Percentiles rank a stretch among this genome's conserved stretches.
phyloP scores from a whole-genome alignment of 2,329 filamentous ascomycete genomes.

The Ascochyta fabae region DNA sequence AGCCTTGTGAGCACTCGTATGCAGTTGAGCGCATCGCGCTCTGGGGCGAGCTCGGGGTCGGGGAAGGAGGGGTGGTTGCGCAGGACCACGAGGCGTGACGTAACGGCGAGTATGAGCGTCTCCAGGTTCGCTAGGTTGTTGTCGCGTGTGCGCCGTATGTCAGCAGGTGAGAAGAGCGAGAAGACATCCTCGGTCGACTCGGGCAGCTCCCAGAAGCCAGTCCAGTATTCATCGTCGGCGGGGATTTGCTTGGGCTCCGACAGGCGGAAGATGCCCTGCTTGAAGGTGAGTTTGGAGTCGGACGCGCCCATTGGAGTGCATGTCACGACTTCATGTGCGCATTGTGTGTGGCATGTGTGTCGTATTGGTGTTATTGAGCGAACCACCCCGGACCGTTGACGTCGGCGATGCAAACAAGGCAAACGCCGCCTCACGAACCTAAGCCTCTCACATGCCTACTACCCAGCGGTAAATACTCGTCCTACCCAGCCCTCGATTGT shows the following conservation, averaged over 20 bases:
- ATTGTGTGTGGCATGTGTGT: constrained; percentile 8
- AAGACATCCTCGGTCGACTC: constrained; percentile 97
- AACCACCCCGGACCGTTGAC: constrained; percentile 18
- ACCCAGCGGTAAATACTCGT: not conserved
- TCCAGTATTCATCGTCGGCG: constrained; percentile 90
- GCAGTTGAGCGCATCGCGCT: constrained; percentile 92
- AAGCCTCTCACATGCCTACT: not conserved
- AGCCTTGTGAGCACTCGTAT: constrained; percentile 88
- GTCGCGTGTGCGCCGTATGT: constrained; percentile 85
- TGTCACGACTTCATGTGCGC: constrained; percentile 38
- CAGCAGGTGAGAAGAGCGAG: constrained; percentile 83
- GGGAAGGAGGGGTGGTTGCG: constrained; percentile 92
- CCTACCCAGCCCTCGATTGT: not conserved
- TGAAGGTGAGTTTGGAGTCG: constrained; percentile 98
- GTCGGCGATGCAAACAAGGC: constrained; percentile 33
- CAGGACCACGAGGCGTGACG: constrained; percentile 80
- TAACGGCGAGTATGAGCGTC: constrained; percentile 82
- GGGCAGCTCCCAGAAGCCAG: constrained; percentile 95
- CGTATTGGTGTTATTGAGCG: constrained; percentile 9
- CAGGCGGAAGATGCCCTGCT: constrained; percentile 95
- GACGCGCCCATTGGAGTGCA: constrained; percentile 83
- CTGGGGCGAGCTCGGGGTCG: constrained; percentile 79
- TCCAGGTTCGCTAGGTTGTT: constrained; percentile 85
- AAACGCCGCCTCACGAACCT: constrained; percentile 11
- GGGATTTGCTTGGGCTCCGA: constrained; percentile 90